phyloP scores from a whole-genome alignment of 1,284 basidiomycete species.

The Irpex sp. region DNA sequence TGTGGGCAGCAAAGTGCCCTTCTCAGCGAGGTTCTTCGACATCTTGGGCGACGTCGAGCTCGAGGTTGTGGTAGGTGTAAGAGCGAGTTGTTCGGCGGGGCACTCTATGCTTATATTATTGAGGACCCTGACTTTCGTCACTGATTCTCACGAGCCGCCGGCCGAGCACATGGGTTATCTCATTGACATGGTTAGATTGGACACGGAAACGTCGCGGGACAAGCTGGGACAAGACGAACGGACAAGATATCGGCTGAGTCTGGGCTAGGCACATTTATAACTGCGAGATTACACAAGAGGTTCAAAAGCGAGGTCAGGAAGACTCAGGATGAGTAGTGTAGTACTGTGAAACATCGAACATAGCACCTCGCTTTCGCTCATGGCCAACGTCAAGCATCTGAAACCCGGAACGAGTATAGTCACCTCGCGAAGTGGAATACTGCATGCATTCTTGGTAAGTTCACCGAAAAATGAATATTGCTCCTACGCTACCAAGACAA shows the following conservation, averaged over 20 bases:
- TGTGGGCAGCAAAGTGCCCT: background rate
- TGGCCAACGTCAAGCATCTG: too few species aligned
- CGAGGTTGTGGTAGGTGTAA: constrained; percentile 19
- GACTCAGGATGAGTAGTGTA: too few species aligned
- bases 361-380: too few species aligned
- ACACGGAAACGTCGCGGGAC: background rate
- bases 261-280: too few species aligned
- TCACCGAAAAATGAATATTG: too few species aligned
- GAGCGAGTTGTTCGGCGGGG: background rate
- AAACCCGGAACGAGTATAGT: too few species aligned
- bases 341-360: too few species aligned
- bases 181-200: background rate
- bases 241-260: background rate
- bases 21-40: background rate
- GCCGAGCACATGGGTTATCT: background rate
- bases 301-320: too few species aligned
- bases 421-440: too few species aligned
- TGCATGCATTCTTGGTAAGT: too few species aligned
- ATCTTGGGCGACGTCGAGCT: constrained; percentile 8
- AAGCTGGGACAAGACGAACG: background rate
- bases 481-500: too few species aligned
- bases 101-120: background rate
- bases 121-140: background rate
- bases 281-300: too few species aligned
- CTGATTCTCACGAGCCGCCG: background rate